Base-by-base conservation (phyloP, 2,329 filamentous ascomycete genomes). In the Nigrospora oryzae region DNA sequence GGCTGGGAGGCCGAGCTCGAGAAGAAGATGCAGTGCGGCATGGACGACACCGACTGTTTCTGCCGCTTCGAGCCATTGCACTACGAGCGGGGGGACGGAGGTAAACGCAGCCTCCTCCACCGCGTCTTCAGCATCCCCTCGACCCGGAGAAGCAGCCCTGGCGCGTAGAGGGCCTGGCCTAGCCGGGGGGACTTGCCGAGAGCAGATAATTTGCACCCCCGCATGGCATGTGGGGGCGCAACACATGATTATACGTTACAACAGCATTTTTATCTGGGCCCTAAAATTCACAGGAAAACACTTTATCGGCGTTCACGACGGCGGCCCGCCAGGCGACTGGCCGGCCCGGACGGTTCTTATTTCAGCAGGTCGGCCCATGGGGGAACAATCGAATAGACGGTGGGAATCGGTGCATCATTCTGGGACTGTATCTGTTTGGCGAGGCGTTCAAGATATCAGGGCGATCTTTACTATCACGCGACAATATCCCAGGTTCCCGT, bases 1-100 rank as follows among this genome's bases (percentile, higher is more conserved):
- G 74, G 75, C 12, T 79, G 74, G 75, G 73, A 78, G 47, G 72
- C 71, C 11, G 72, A 72, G 50, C 61, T 70, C 16, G 62, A 67
- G 16, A 56, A 55, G 46, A 58, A 58, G 46, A 42, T 53, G 34
- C 46, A 50, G 13, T 59, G 53, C 43, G 49, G 50, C 40, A 50
- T 54, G 36, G 46, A 48, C 28, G 49, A 50, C 41, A 42, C 49
- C 13, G 45, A 50, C 31, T 35, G 46, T 12, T 39, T 51, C 5
- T 57, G 47, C 39, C 40, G 46, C 28, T 53, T 43, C 38, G 55
- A 54, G 16, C 43, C 55, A 28, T 55, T 54, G 37, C 52, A 60
- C 19, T 59, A 59, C 40, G 56, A 53, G 3, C 53, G 59, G 33
- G 47, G 54, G n/a, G 51, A 56, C 14, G 50, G 55, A 17, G 51